Conservation (phyloP, 2,329 filamentous ascomycete genomes). For the Aspergillus glaucus region DNA sequence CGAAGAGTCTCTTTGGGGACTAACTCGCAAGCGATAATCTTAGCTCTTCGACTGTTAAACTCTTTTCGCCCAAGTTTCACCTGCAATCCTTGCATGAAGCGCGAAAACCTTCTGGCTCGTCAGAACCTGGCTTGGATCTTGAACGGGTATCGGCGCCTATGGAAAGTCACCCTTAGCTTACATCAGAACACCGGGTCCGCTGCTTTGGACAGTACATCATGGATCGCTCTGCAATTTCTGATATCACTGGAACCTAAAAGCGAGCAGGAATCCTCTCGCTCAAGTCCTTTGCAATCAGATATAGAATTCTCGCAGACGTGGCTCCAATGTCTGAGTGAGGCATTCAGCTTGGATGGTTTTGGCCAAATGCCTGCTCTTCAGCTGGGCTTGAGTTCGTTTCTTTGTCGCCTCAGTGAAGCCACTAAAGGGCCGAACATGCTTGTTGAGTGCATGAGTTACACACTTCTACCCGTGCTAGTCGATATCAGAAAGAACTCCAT, state of each 20-base stretch:
- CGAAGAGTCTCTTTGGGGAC: slow-evolving; percentile 20
- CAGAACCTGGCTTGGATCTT: slow-evolving; percentile 29
- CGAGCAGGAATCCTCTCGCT: slow-evolving; percentile 13
- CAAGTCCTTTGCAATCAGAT: slow-evolving; percentile 15
- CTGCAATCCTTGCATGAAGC: slow-evolving; percentile 5
- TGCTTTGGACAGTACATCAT: slow-evolving; percentile 11
- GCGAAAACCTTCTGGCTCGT: slow-evolving; percentile 18
- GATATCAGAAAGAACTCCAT: slow-evolving; percentile 14
- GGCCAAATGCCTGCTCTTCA: slow-evolving; percentile 22
- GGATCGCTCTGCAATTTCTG: slow-evolving; percentile 23
- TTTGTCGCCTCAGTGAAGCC: slow-evolving; percentile 20
- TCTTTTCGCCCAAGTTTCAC: slow-evolving; percentile 17
- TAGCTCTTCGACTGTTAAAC: slow-evolving; percentile 25
- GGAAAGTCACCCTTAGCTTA: slow-evolving; percentile 25
- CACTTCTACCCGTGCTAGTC: slow-evolving; percentile 19
- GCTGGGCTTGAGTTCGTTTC: slow-evolving; percentile 19
- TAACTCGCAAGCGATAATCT: slow-evolving; percentile 18
- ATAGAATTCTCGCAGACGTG: slow-evolving; percentile 22
- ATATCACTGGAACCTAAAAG: slow-evolving; percentile 16
- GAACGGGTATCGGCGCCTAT: slow-evolving; percentile 28
- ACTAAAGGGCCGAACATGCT: slow-evolving; percentile 13
- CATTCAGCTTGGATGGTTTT: slow-evolving; percentile 20
- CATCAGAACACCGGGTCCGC: slow-evolving; percentile 14
- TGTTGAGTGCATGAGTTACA: slow-evolving; percentile 18
- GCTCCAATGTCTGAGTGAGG: slow-evolving; percentile 25